Evolutionary conservation across 495 filamentous ascomycete genomes (phyloP).

Genomic region (Aspergillus kassunensis): DNA sequence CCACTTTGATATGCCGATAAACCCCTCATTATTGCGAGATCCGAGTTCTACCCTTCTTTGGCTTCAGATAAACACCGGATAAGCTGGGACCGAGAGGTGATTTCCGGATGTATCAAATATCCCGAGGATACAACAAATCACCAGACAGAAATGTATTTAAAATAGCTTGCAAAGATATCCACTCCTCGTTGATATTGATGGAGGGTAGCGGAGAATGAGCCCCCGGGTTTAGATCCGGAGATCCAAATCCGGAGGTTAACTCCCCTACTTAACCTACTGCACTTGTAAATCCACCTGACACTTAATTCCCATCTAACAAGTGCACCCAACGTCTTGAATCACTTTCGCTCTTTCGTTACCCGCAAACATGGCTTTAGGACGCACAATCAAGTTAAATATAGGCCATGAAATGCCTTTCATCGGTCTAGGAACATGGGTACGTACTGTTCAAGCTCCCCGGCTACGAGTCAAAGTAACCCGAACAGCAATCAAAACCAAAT

Average conservation of each 20-base stretch:
- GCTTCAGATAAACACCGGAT: constrained; percentile 6
- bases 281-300: no score
- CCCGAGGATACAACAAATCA: not conserved
- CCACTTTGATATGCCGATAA: no score
- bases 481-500: constrained; percentile 37
- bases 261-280: not conserved
- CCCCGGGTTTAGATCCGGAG: not conserved
- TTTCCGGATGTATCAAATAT: not conserved
- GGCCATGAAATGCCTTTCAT: constrained; percentile 64
- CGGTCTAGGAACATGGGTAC: constrained; percentile 61
- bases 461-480: not conserved
- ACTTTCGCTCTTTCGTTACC: not conserved
- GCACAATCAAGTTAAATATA: constrained; percentile 62
- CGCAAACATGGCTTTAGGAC: constrained; percentile 18
- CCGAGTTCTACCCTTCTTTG: not conserved
- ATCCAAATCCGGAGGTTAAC: not conserved
- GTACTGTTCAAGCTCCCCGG: not conserved
- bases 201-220: not conserved
- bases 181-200: not conserved
- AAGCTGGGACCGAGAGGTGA: not conserved
- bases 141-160: not conserved
- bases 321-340: no score
- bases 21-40: not conserved
- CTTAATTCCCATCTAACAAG: not conserved
- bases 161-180: not conserved